Evolutionary conservation across 768 basidiomycete genomes (phyloP), one percentile per base, ranked within the genome.

Genomic region (Terana coerulea): DNA sequence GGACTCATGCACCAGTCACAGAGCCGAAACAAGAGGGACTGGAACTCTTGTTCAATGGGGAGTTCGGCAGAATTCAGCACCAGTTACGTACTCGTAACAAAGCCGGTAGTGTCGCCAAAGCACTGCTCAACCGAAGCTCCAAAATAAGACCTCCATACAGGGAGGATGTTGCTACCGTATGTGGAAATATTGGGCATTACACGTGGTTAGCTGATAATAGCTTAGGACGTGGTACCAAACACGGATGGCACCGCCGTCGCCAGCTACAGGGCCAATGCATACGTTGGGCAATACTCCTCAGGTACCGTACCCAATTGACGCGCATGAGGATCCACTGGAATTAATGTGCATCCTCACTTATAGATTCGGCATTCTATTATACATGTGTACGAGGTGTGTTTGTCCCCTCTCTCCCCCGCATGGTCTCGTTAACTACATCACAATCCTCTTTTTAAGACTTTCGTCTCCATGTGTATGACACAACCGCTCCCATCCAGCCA

Each of bases 351-450:
- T n/a, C n/a, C n/a, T 6, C 6, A 37, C 28, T 2, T 34, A 22
- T 41, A 89, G 91, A 93, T 63, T 88, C 91, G 0, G 84, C 87
- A 0, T 95, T 97, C 66, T 98, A 90, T 65, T 98, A 97, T 66
- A 93, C 94, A 3, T 95, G 94, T 59, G 83, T 81, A 39, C 86
- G 89, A 78, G 88, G 88, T 87, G 51, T 47, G n/a, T n/a, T n/a
- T n/a, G 14, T 42, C 28, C n/a, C n/a, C n/a, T n/a, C n/a, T n/a
- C n/a, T n/a, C n/a, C n/a, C n/a, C n/a, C n/a, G n/a, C n/a, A n/a
- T n/a, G n/a, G 28, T 29, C 37, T 28, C 25, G 54, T 43, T 19
- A 45, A 42, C 45, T 46, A n/a, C n/a, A n/a, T n/a, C n/a, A n/a
- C n/a, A 29, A 33, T 40, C 43, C 30, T 5, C 29, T 15, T 46